These are phyloP conservation scores for Pyrenochaeta sp. DNA, from an alignment of 2,329 filamentous ascomycete genomes.

Conservation along the genomic window DNA sequence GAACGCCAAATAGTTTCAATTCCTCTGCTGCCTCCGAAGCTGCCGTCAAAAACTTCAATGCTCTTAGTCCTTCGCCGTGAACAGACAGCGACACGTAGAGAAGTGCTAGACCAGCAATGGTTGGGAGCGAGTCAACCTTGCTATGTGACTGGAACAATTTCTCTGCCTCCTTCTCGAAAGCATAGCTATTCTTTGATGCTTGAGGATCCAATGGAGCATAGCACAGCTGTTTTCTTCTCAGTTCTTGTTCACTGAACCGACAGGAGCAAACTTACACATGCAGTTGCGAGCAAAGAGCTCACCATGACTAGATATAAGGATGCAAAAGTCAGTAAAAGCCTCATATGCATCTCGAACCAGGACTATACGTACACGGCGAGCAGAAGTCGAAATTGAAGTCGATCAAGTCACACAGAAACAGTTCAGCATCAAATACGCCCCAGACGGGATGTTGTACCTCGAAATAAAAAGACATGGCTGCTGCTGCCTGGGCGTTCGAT, in stretches of 20 bases:
- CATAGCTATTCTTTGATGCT: constrained; percentile 9
- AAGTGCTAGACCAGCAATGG: constrained; percentile 12
- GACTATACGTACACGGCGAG: constrained; percentile 9
- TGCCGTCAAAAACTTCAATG: constrained; percentile 9
- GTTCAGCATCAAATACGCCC: constrained; percentile 19
- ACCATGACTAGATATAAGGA: not conserved
- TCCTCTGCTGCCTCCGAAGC: constrained; percentile 10
- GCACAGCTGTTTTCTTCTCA: not conserved
- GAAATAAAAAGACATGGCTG: constrained; percentile 19
- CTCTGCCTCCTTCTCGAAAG: constrained; percentile 18
- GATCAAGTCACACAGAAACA: constrained; percentile 16
- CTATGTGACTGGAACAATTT: constrained; percentile 15
- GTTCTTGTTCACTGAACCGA: not conserved
- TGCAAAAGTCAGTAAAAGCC: not conserved
- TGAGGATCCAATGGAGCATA: constrained; percentile 12
- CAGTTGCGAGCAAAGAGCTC: constrained; percentile 15
- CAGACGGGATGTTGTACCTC: constrained; percentile 19
- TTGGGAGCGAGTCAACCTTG: constrained; percentile 5
- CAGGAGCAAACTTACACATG: constrained; percentile 10
- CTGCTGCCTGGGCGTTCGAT: constrained; percentile 12
- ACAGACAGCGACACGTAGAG: constrained; percentile 13
- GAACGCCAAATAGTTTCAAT: constrained; percentile 14
- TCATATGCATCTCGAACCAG: not conserved
- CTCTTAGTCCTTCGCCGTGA: constrained; percentile 17
- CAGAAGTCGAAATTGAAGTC: constrained; percentile 13